Evolutionary conservation across 306 rosid species (phyloP).

Genomic region (Erythrophleum fordii): DNA sequence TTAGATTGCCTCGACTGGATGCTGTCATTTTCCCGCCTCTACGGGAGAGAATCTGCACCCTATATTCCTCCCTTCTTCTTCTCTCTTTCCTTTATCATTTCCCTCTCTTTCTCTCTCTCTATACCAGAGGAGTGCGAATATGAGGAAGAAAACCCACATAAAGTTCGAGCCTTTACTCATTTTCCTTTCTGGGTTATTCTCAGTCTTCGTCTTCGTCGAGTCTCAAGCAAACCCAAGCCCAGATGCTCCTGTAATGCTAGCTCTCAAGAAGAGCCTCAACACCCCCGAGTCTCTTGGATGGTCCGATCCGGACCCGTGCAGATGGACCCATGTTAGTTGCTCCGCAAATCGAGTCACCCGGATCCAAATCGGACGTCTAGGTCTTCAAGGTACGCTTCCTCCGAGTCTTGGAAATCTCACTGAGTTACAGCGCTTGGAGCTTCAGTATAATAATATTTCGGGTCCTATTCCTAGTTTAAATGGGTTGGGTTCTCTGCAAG

Average conservation of each 20-base stretch:
- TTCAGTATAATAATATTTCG: conserved; percentile 77
- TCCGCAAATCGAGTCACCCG: conserved; percentile 56
- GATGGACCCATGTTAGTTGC: conserved; percentile 59
- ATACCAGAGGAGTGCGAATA: not conserved
- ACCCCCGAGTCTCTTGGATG: conserved; percentile 55
- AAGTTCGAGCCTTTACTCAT: conserved; percentile 35
- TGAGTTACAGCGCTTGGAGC: conserved; percentile 63
- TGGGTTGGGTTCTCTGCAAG: conserved; percentile 58
- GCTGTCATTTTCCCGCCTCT: too few relatives aligned
- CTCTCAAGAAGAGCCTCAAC: conserved; percentile 60
- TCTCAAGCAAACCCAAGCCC: conserved; percentile 53
- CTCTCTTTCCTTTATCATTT: too few relatives aligned
- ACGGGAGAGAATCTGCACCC: too few relatives aligned
- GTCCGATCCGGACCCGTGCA: conserved; percentile 70
- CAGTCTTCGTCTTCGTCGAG: conserved; percentile 16
- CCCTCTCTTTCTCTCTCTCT: conserved; percentile 3
- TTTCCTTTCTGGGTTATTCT: conserved; percentile 40
- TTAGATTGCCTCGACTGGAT: too few relatives aligned
- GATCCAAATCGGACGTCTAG: conserved; percentile 70
- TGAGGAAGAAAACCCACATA: conserved; percentile 40
- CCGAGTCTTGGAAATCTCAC: conserved; percentile 54
- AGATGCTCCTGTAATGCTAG: conserved; percentile 64
- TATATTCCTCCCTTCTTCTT: not conserved
- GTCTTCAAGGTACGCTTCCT: conserved; percentile 65
- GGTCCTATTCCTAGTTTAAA: conserved; percentile 72